Evolutionary conservation across 352 stramenopile genomes (phyloP), one percentile per base, ranked within the genome.

Genomic region (Aphanomyces cochlioides): DNA sequence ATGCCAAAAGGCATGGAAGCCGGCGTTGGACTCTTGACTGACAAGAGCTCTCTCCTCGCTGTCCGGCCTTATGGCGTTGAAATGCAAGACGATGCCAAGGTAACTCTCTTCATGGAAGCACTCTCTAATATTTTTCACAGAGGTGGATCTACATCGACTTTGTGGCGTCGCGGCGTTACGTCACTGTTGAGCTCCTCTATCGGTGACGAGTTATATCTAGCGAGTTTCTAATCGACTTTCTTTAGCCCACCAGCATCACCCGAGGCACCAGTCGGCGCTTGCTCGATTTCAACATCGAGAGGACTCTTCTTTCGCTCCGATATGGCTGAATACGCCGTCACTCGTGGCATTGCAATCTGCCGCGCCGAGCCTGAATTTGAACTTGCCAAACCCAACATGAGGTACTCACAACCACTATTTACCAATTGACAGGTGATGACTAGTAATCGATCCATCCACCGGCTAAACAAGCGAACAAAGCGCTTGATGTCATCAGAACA

Each of bases 11-110:
- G 66, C n/a, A 39, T 75, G 10, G 39, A 63, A 5, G 67, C 59
- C 41, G 38, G 43, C 37, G 28, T 28, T 28, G 47, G 47, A 5
- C 47, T 61, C 37, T 48, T 69, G 34, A 21, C 41, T 6, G 61
- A 67, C 73, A 39, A 60, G 47, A 12, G 73, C 36, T 47, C 57
- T 5, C 48, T 92, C 56, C 72, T 94, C 7, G 83, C 83, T 1
- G 75, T 94, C 54, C 78, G 87, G 15, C 79, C 76, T 3, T 92
- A 92, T 60, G 87, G 87, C 1, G 77, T 92, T 1, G 79, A 90
- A 67, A 80, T 94, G 17, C 83, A 92, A 61, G 78, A 92, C 66
- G 81, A 66, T 63, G 79, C 86, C 3, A 72, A 90, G 10, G 81
- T 61, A 61, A 37, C 54, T 58, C 50, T 58, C 2, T 58, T 19